A percentile compares a stretch with the other conserved stretches of the same genome.
These are phyloP conservation scores for Glycine latifolia DNA, from an alignment of 306 rosid species.

Conservation along the genomic window DNA sequence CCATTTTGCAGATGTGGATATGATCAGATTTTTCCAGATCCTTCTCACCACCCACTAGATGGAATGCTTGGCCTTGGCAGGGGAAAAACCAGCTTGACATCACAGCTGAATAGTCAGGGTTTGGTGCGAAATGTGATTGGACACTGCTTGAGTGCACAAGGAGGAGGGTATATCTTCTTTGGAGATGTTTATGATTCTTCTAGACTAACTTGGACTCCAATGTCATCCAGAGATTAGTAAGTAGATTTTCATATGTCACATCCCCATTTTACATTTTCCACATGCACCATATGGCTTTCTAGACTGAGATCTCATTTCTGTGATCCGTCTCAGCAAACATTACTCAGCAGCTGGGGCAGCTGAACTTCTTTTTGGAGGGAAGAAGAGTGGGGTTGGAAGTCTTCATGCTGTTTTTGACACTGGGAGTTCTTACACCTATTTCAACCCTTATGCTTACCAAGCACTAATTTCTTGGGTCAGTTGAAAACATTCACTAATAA, in stretches of 20 bases:
- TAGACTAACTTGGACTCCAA: slow-evolving; percentile 67
- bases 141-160: slow-evolving; percentile 79
- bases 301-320: background rate
- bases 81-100: slow-evolving; percentile 78
- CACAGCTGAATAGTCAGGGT: slow-evolving; percentile 82
- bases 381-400: slow-evolving; percentile 60
- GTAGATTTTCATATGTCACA: background rate
- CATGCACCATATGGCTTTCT: too few species aligned
- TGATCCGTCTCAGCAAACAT: slow-evolving; percentile 65
- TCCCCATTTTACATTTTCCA: slow-evolving; percentile 4
- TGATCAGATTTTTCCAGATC: slow-evolving; percentile 73
- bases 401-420: slow-evolving; percentile 73
- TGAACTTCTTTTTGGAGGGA: slow-evolving; percentile 76
- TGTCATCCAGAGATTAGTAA: slow-evolving; percentile 74
- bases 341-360: slow-evolving; percentile 81
- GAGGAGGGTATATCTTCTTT: slow-evolving; percentile 90
- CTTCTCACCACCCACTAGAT: slow-evolving; percentile 73
- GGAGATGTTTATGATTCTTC: slow-evolving; percentile 80
- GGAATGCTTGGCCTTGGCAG: slow-evolving; percentile 94
- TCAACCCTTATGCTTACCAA: slow-evolving; percentile 73
- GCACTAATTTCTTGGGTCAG: slow-evolving; percentile 69
- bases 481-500: slow-evolving; percentile 29
- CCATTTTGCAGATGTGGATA: slow-evolving; percentile 77
- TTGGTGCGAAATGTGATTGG: slow-evolving; percentile 75
- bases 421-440: slow-evolving; percentile 88